Base-by-base conservation (phyloP, 108 stramenopile species). In the Stephanodiscus minutulus region DNA sequence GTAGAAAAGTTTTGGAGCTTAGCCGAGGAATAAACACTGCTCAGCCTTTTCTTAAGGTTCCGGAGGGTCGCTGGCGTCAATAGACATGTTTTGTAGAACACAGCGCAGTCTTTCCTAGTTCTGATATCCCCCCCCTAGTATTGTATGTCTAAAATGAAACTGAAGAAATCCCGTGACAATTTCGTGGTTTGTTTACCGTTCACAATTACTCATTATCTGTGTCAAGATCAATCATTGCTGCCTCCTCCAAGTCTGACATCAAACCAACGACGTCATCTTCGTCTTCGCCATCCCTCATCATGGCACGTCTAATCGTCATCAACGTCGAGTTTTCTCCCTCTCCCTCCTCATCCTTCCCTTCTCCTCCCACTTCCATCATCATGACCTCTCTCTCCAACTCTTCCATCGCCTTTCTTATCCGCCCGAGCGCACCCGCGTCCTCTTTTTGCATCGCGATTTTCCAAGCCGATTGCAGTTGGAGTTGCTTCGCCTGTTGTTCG, bases 371-470 rank as follows among this genome's bases (percentile, higher is more conserved):
- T 6, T 41, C 62, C 17, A 39, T 69, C 11, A 20, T 20, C 28
- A 60, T 60, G n/a, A 79, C 36, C 46, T 72, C 65, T 1, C 36
- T 60, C 50, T 79, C 70, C 36, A 79, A 66, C 28, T 67, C 77
- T 56, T 79, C 57, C 77, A 79, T 79, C 36, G 77, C 77, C 59
- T 67, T 61, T 46, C 72, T 68, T 57, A 79, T 79, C 70, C 70
- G 66, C 37, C 72, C 65, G 48, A 79, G 60, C 8, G 77, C 77
- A 37, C 58, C 77, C 27, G 43, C 25, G 35, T 79, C 77, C 24
- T 64, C 58, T 48, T 53, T 66, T 54, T 72, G 57, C 37, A 24
- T 72, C 15, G 77, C 77, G n/a, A 79, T 58, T 56, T 79, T 79
- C 70, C 70, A 79, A 22, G 77, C 77, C 65, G 77, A 70, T 35